A percentile compares a stretch with the other conserved stretches of the same genome.
Evolutionary conservation across 106 monocot genomes (phyloP).

Genomic region (Iris macrosiphon): DNA sequence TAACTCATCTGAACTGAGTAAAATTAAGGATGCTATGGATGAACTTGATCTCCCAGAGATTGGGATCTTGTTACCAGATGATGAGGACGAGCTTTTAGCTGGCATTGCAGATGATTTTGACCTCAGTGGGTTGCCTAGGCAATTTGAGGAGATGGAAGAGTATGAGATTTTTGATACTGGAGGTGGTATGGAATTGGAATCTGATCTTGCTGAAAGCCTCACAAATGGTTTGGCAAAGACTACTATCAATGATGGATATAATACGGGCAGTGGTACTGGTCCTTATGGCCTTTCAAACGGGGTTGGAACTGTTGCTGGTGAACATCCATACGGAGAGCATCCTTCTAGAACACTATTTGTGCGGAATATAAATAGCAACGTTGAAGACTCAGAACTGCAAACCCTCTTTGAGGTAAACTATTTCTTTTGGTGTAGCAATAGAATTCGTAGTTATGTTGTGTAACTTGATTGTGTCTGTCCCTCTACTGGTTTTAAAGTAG

Average conservation of each 20-base stretch:
- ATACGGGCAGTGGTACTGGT: conserved; percentile 34
- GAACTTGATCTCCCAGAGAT: conserved; percentile 34
- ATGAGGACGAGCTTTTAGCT: conserved; percentile 63
- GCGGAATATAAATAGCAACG: conserved; percentile 73
- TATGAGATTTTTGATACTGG: conserved; percentile 66
- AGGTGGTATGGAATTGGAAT: conserved; percentile 68
- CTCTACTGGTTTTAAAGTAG: too few relatives aligned
- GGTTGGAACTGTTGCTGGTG: conserved; percentile 49
- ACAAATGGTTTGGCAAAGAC: conserved; percentile 31
- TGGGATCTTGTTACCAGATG: conserved; percentile 56
- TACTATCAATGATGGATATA: conserved; percentile 29
- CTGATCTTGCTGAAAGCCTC: conserved; percentile 41
- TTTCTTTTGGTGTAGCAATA: background rate
- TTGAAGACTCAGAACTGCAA: conserved; percentile 77
- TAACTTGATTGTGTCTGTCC: too few relatives aligned
- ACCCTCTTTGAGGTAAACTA: conserved; percentile 59
- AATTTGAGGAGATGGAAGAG: conserved; percentile 50
- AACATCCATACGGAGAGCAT: conserved; percentile 84
- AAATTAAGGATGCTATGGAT: conserved; percentile 26
- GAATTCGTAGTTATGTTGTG: too few relatives aligned
- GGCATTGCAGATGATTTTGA: conserved; percentile 56
- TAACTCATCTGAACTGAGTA: conserved; percentile 8
- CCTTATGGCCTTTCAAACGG: conserved; percentile 48
- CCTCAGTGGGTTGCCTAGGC: conserved; percentile 26
- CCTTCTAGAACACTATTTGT: conserved; percentile 87